Percentiles rank a stretch among this genome's conserved stretches.
Conservation (phyloP, 108 stramenopile species). For the Skeletonema tropicum region DNA sequence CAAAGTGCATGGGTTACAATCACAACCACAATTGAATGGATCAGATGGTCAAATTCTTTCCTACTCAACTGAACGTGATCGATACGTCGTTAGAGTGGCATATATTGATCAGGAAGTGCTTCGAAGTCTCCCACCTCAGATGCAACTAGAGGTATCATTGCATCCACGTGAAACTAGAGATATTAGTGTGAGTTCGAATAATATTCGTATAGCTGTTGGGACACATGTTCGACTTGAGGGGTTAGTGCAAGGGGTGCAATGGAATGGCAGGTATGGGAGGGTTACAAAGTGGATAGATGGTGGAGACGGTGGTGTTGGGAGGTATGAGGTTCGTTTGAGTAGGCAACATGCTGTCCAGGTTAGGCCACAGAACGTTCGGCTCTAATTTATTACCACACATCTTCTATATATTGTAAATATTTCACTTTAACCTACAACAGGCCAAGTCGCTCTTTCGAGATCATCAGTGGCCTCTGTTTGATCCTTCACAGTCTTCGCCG, state of each 20-base stretch:
- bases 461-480: background rate
- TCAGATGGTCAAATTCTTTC: conserved; percentile 81
- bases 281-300: conserved; percentile 12
- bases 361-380: conserved; percentile 32
- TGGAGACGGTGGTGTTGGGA: conserved; percentile 12
- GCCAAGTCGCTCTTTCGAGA: background rate
- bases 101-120: background rate
- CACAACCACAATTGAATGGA: conserved; percentile 85
- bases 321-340: conserved; percentile 31
- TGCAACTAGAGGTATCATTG: background rate
- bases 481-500: background rate
- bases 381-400: conserved; percentile 8
- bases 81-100: conserved; percentile 34
- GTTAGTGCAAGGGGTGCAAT: conserved; percentile 34
- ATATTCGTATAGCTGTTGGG: conserved; percentile 41
- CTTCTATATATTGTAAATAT: background rate
- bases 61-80: conserved; percentile 34
- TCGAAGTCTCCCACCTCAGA: background rate
- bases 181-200: conserved; percentile 29
- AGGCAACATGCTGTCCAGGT: conserved; percentile 32
- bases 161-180: conserved; percentile 27
- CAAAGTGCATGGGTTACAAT: conserved; percentile 65
- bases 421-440: background rate
- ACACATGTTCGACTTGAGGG: conserved; percentile 40
- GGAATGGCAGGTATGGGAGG: conserved; percentile 48